Conservation (phyloP, 1,284 basidiomycete species). For the Apiotrichum laibachii region DNA sequence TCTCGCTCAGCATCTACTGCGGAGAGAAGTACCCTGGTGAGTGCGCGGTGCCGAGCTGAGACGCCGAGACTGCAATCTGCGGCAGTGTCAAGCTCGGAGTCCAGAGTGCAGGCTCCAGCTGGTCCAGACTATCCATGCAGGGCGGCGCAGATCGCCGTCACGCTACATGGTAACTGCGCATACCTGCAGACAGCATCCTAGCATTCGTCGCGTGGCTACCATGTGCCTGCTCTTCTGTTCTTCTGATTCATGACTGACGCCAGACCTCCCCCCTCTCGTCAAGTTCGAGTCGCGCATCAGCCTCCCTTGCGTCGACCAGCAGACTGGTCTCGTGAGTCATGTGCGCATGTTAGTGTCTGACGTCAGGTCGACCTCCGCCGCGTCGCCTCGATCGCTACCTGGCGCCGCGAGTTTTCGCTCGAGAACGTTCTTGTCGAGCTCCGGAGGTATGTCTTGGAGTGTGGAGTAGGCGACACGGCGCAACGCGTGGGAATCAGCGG, state of each 20-base stretch:
- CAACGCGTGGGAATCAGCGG: too few species aligned
- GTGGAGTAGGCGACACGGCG: neutral
- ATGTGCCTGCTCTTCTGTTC: slow-evolving; percentile 53
- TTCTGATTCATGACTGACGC: slow-evolving; percentile 4
- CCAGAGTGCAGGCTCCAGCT: too few species aligned
- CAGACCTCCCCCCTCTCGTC: slow-evolving; percentile 49
- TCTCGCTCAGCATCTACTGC: slow-evolving; percentile 88
- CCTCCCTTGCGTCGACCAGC: slow-evolving; percentile 81
- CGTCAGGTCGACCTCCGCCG: slow-evolving; percentile 65
- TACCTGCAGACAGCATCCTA: too few species aligned
- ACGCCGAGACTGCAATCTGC: too few species aligned
- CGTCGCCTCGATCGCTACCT: slow-evolving; percentile 67
- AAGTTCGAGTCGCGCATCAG: slow-evolving; percentile 85
- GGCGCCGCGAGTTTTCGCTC: slow-evolving; percentile 72
- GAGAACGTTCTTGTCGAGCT: slow-evolving; percentile 89
- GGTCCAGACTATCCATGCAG: too few species aligned
- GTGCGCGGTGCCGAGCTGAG: slow-evolving; percentile 45
- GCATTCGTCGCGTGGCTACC: neutral
- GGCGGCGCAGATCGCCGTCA: too few species aligned
- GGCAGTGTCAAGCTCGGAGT: too few species aligned
- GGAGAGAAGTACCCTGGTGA: slow-evolving; percentile 76
- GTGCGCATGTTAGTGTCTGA: neutral
- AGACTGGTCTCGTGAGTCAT: slow-evolving; percentile 59
- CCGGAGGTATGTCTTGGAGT: slow-evolving; percentile 62
- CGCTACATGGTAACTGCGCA: too few species aligned